phyloP scores from a whole-genome alignment of 2,329 filamentous ascomycete genomes.

The Blumeria graminis region DNA sequence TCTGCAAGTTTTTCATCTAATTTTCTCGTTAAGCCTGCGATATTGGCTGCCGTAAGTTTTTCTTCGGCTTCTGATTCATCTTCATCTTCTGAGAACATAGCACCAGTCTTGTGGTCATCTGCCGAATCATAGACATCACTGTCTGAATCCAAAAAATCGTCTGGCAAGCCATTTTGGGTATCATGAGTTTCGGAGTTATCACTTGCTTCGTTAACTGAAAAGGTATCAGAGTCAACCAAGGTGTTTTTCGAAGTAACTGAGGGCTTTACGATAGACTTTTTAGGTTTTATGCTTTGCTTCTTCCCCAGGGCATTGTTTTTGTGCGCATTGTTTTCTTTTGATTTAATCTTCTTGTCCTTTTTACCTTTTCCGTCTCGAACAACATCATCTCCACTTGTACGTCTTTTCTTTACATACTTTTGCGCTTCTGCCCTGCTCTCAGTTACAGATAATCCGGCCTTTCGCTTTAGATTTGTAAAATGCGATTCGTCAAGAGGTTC shows the following conservation, averaged over 20 bases:
- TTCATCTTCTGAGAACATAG: slow-evolving; percentile 90
- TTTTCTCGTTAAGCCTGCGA: slow-evolving; percentile 69
- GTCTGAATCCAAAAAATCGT: slow-evolving; percentile 30
- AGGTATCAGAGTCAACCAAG: not conserved
- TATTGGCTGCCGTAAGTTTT: slow-evolving; percentile 82
- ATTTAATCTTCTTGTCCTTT: not conserved
- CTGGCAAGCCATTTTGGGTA: slow-evolving; percentile 19
- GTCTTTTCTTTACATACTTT: slow-evolving; percentile 34
- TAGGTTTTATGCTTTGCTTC: not conserved
- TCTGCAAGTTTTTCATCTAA: slow-evolving; percentile 54
- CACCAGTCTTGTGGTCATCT: slow-evolving; percentile 30
- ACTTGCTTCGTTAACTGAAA: not conserved
- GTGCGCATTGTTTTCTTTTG: not conserved
- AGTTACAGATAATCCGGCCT: slow-evolving; percentile 45
- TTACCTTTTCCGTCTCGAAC: slow-evolving; percentile 12
- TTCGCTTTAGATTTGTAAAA: slow-evolving; percentile 62
- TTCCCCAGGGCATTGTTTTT: too few species aligned
- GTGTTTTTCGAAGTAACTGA: not conserved
- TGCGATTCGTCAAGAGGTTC: slow-evolving; percentile 59
- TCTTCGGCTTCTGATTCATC: slow-evolving; percentile 75
- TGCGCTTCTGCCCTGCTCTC: slow-evolving; percentile 25
- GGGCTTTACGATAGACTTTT: not conserved
- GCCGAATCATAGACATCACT: slow-evolving; percentile 22
- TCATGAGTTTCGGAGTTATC: slow-evolving; percentile 17
- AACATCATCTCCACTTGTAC: slow-evolving; percentile 22